Evolutionary conservation across 1,284 basidiomycete species (phyloP), one percentile per base, ranked within the genome.

Genomic region (Tilletiopsis washingtonensis): DNA sequence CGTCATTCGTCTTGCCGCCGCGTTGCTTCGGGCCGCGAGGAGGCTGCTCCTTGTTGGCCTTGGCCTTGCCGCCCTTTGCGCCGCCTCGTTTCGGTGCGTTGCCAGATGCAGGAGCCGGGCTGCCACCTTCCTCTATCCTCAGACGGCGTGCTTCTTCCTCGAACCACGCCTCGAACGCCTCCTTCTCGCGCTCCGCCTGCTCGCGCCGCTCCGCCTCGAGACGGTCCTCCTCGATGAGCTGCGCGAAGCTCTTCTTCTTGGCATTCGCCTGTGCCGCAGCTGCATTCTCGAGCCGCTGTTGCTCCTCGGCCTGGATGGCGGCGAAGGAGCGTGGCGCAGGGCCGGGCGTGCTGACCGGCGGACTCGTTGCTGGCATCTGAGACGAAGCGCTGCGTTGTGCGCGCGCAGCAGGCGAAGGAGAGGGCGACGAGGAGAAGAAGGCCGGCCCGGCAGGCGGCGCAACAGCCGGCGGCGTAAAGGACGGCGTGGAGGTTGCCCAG

Each of bases 101-200:
- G 5, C n/a, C 19, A 42, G 23, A 27, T 11, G 23, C 20, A 26
- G 24, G 17, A 17, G 37, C 24, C 23, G 34, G 17, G 24, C 20
- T 4, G 19, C 19, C 23, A 7, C 40, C 17, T n/a, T 32, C 23
- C 23, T 54, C 52, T 37, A 26, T 20, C 48, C 44, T 48, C 21
- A 70, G 43, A 6, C 66, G 61, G 23, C 56, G 62, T 36, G 59
- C 62, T 41, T 71, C 69, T 27, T 70, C 57, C n/a, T 68, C 64
- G 40, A 67, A 72, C 69, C 69, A 72, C 40, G 52, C 57, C 40
- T 70, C 68, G 44, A 72, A 72, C 42, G 64, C 67, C 40, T 58
- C 62, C 12, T 58, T 61, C 40, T 69, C 62, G 29, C 57, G 54
- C 47, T 59, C 56, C 27, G 66, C 64, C 38, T 53, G 58, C n/a